Evolutionary conservation across 306 rosid genomes (phyloP).

Genomic region (Prunus armeniaca): DNA sequence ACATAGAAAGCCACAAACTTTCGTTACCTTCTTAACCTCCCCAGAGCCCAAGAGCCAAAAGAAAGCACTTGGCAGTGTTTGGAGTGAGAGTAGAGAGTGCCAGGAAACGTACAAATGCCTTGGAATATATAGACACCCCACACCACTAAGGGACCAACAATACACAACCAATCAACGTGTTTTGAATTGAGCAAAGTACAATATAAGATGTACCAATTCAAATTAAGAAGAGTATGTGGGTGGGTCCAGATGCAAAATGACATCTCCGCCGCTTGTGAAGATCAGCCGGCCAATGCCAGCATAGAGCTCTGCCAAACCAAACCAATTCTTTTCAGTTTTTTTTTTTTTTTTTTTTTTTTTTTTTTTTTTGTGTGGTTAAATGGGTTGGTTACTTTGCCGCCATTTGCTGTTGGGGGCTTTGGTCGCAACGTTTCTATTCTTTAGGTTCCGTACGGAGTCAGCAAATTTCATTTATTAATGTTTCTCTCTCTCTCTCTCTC

Average conservation of each 20-base stretch:
- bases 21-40: too few species aligned
- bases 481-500: too few species aligned
- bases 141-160: neutral
- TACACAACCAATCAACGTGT: constrained; percentile 1
- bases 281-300: constrained; percentile 33
- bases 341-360: neutral
- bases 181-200: constrained; percentile 12
- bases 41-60: neutral
- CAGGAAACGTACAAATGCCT: neutral
- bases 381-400: constrained; percentile 9
- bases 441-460: constrained; percentile 4
- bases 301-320: neutral
- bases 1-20: neutral
- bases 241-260: neutral
- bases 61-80: neutral
- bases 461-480: too few species aligned
- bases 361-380: neutral
- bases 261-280: neutral
- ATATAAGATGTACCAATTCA: constrained; percentile 24
- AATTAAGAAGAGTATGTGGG: constrained; percentile 8
- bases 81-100: neutral
- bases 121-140: neutral
- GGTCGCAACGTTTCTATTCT: neutral
- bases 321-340: neutral
- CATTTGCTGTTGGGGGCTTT: neutral